Evolutionary conservation across 2,329 filamentous ascomycete genomes (phyloP), one percentile per base, ranked within the genome.

Genomic region (Sarocladium kiliense): DNA sequence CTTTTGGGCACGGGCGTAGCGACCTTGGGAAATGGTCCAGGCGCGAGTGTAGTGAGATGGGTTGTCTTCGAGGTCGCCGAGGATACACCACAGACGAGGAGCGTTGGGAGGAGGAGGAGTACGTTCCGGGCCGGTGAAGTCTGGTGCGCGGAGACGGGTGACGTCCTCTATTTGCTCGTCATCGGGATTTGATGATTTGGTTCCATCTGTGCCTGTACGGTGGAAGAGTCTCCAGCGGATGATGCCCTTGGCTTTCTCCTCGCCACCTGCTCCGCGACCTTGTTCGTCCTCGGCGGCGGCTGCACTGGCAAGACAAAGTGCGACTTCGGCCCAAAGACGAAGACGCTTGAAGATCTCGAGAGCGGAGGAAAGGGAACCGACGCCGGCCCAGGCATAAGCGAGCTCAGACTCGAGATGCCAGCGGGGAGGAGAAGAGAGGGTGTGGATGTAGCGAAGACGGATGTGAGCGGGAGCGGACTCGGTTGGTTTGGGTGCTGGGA

Each of bases 341-440:
- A 99, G 75, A 2, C 94, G 82, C 72, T 96, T 92, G 72, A 97
- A 99, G 58, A 99, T 97, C 58, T 97, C 94, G 1, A 99, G 80
- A 0, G 94, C 94, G 1, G 92, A 96, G 3, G 90, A 80, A 2
- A 99, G 75, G 39, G 91, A 95, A 10, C 94, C 94, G 2, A 97
- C 81, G 49, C 84, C 82, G 0, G 92, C 88, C 94, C 94, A 99
- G n/a, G 91, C 85, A 58, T 90, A 86, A 1, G 94, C 94, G 14
- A 99, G 79, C 67, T 99, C 94, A 0, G 92, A 87, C 67, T 99
- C 94, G 1, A 99, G 81, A 64, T 96, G 91, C 94, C 94, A 99
- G 53, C 92, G 77, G 0, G 91, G 89, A 1, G 93, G 91, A 0
- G 92, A 89, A 21, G 84, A 87, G 1, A 99, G 78, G 14, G 89